A percentile compares a stretch with the other conserved stretches of the same genome.
Conservation (phyloP, 78 protist genomes). For the Cavenderia fasciculata region DNA sequence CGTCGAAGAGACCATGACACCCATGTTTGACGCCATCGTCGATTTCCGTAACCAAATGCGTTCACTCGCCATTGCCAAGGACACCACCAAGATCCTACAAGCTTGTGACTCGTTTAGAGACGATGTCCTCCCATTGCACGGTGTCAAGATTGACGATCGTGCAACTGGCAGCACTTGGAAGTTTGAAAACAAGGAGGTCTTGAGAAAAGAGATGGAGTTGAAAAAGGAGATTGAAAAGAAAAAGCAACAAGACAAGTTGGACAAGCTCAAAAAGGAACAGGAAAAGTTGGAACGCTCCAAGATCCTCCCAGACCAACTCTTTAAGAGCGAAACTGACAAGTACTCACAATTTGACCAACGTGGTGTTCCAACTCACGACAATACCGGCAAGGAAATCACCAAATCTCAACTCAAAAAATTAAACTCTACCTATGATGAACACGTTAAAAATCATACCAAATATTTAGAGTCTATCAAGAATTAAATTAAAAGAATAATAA, state of each 20-base stretch:
- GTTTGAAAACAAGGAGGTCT: constrained; percentile 51
- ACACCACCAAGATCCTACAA: constrained; percentile 19
- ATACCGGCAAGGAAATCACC: constrained; percentile 58
- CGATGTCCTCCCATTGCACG: constrained; percentile 71
- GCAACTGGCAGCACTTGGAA: constrained; percentile 49
- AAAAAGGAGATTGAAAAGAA: constrained; percentile 29
- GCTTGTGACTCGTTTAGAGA: constrained; percentile 65
- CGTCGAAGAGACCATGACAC: constrained; percentile 38
- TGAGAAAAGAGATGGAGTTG: constrained; percentile 34
- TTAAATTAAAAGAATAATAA: too few species aligned
- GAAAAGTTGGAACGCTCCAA: constrained; percentile 44
- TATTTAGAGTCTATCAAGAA: constrained; percentile 51
- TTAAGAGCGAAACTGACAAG: constrained; percentile 34
- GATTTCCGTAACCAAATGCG: constrained; percentile 68
- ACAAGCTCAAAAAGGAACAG: constrained; percentile 26
- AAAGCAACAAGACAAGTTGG: constrained; percentile 39
- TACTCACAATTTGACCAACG: constrained; percentile 55
- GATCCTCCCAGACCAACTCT: constrained; percentile 63
- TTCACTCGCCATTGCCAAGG: constrained; percentile 36
- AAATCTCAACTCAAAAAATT: constrained; percentile 61
- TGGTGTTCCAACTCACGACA: constrained; percentile 84
- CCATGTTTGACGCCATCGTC: constrained; percentile 61
- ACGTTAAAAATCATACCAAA: constrained; percentile 33
- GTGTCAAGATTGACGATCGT: constrained; percentile 69
- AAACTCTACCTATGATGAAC: constrained; percentile 43